These are phyloP conservation scores for Catharanthus roseus DNA, from an alignment of 257 asterid species.

Conservation along the genomic window DNA sequence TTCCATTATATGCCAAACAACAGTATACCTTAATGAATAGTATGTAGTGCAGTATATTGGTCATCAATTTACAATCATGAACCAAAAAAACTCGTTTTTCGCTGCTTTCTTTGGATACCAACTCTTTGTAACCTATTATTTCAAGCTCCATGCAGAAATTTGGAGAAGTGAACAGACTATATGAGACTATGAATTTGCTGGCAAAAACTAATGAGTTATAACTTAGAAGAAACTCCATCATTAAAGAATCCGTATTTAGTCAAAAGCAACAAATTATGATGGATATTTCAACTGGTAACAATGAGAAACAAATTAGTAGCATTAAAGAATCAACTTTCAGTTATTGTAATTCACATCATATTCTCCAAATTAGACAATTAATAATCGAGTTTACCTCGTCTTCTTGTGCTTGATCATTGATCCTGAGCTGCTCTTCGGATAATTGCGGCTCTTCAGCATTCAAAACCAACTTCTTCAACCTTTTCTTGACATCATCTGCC, in stretches of 20 bases:
- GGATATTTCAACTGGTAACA: not conserved
- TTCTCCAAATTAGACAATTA: slow-evolving; percentile 7
- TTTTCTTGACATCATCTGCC: slow-evolving; percentile 34
- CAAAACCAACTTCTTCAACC: slow-evolving; percentile 46
- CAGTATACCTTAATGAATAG: too few species aligned
- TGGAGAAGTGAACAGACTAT: too few species aligned
- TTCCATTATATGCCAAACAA: not conserved
- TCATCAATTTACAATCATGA: not conserved
- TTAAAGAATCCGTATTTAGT: not conserved
- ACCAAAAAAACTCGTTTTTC: not conserved
- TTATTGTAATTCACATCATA: not conserved
- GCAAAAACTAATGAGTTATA: not conserved
- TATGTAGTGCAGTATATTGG: not conserved
- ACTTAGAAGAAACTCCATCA: not conserved
- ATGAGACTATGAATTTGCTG: not conserved
- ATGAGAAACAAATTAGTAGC: not conserved
- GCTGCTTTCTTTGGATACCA: not conserved
- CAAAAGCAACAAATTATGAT: not conserved
- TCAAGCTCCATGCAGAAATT: not conserved
- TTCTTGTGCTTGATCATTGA: slow-evolving; percentile 67
- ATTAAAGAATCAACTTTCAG: not conserved
- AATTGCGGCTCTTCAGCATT: slow-evolving; percentile 38
- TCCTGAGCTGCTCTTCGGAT: slow-evolving; percentile 45
- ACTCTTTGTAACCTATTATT: not conserved
- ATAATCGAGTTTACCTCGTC: slow-evolving; percentile 57